Base-by-base conservation (phyloP, 306 rosid genomes). In the Fragaria ananassa region DNA sequence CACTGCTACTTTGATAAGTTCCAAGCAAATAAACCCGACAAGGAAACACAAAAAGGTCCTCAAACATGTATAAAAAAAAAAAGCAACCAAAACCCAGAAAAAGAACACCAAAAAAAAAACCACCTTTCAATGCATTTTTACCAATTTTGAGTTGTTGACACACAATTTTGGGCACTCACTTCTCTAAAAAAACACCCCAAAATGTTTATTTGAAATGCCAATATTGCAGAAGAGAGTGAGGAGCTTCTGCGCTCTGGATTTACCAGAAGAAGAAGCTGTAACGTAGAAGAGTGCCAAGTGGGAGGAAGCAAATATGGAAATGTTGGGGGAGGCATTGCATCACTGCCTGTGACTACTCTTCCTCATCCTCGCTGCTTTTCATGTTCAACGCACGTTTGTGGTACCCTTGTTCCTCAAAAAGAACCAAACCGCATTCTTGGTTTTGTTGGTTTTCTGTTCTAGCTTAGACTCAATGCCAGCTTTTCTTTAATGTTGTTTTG, bases 341-440 rank as follows among this genome's bases (percentile, higher is more conserved):
- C 67, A 61, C 37, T 61, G 21, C 21, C 63, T 57, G 63, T 23
- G 34, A 14, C 25, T 58, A 25, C 0, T 65, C 51, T 76, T 34
- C 69, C 69, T 34, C 45, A 64, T 64, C 56, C 71, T 58, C 82
- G 7, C 79, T 78, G 72, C 86, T 78, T 76, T 57, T 44, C 80
- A 72, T 68, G 83, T 83, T 60, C 65, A 82, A 79, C 80, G 84
- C 75, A 74, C 84, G 79, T 75, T 68, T 64, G 41, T 47, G 79
- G 65, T 67, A 23, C 70, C 61, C 10, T 67, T 53, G 61, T 49
- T 72, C 15, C 39, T 29, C 53, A 31, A 14, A 14, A 18, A 15
- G 27, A 74, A 39, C 29, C 34, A 58, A 66, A 76, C 67, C 29
- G 31, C 80, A 25, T 41, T 76, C 7, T 37, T 37, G 68, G 69